Evolutionary conservation across 371 early-diverging fungal genomes (phyloP).

Genomic region (Parasitella parasitica): DNA sequence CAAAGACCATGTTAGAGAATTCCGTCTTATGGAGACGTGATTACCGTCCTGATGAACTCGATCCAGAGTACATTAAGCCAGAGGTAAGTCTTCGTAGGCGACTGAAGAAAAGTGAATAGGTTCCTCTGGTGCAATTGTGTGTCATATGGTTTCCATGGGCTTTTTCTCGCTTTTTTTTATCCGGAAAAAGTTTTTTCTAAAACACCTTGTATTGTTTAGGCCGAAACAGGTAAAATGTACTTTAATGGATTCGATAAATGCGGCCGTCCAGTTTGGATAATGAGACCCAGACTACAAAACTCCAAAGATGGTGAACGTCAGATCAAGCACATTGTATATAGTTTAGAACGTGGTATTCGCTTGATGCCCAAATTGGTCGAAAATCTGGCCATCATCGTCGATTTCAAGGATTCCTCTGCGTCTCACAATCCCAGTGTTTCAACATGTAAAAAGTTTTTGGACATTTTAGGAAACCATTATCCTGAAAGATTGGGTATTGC

Average conservation of each 20-base stretch:
- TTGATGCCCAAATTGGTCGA: conserved; percentile 78
- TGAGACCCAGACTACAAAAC: conserved; percentile 77
- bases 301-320: conserved; percentile 79
- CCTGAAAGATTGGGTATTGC: conserved; percentile 76
- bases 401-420: conserved; percentile 72
- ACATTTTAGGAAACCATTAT: conserved; percentile 81
- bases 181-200: background rate
- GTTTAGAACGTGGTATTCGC: conserved; percentile 76
- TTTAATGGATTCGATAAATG: conserved; percentile 72
- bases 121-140: background rate
- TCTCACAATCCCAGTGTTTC: conserved; percentile 69
- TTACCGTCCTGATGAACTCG: conserved; percentile 73
- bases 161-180: background rate
- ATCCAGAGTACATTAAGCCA: conserved; percentile 67
- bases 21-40: conserved; percentile 77
- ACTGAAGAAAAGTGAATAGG: background rate
- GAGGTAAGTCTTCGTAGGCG: conserved; percentile 54
- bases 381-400: conserved; percentile 75
- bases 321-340: conserved; percentile 76
- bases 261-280: conserved; percentile 73
- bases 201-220: conserved; percentile 29
- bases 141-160: background rate
- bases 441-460: conserved; percentile 76
- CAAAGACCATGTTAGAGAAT: conserved; percentile 63
- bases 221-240: conserved; percentile 82